Percentiles rank a stretch among this genome's conserved stretches.
These are phyloP conservation scores for Coemansia sp. DNA, from an alignment of 192 early-diverging fungal species.

Conservation along the genomic window DNA sequence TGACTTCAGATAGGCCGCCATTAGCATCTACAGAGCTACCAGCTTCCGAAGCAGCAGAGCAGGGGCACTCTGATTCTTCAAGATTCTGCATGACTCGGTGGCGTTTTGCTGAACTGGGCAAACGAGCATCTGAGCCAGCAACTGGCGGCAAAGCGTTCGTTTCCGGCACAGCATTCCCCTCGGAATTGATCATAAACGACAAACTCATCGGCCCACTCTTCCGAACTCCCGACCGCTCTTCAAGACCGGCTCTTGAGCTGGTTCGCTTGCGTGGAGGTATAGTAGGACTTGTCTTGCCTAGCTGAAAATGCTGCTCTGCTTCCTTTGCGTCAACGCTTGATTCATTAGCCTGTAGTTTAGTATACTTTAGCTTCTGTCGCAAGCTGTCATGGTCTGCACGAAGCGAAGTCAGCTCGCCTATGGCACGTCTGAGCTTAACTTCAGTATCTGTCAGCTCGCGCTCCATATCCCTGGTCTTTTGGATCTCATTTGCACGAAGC, in stretches of 20 bases:
- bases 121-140: too few species aligned
- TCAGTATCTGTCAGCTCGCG: constrained; percentile 38
- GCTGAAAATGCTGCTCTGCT: too few species aligned
- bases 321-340: neutral
- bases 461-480: constrained; percentile 38
- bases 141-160: neutral
- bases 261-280: constrained; percentile 33
- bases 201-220: constrained; percentile 32
- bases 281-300: neutral
- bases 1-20: constrained; percentile 8
- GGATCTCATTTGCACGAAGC: constrained; percentile 44
- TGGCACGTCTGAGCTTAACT: constrained; percentile 19
- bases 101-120: constrained; percentile 2
- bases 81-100: neutral
- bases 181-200: constrained; percentile 40
- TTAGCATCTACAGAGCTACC: neutral
- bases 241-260: neutral
- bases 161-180: neutral
- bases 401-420: constrained; percentile 20
- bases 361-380: constrained; percentile 9
- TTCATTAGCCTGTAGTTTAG: neutral
- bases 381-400: constrained; percentile 29
- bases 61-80: neutral
- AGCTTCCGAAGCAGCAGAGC: neutral
- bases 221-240: neutral